These are phyloP conservation scores for Gossypium mustelinum DNA, from an alignment of 345 rosid species.

Conservation along the genomic window DNA sequence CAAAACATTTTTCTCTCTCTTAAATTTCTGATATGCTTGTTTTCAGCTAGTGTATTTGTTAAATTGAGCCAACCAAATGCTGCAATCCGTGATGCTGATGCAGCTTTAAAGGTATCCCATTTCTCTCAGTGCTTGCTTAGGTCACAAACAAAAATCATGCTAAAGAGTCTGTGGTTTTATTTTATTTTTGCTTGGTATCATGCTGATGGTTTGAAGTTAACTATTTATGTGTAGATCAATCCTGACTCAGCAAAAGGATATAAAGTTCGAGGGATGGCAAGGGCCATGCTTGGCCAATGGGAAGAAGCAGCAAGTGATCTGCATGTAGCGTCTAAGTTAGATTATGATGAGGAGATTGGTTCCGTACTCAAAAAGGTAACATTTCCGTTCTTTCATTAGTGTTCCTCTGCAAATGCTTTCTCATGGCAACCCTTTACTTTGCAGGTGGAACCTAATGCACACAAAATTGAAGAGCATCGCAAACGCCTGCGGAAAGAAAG, in stretches of 20 bases:
- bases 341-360: constrained; percentile 78
- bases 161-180: neutral
- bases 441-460: constrained; percentile 82
- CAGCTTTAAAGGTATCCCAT: constrained; percentile 59
- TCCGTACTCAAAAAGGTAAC: constrained; percentile 63
- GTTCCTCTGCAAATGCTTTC: neutral
- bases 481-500: constrained; percentile 60
- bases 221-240: constrained; percentile 49
- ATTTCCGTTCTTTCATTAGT: neutral
- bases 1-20: neutral
- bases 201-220: neutral
- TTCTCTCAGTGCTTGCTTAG: constrained; percentile 5
- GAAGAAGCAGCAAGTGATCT: constrained; percentile 77
- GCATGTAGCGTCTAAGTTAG: constrained; percentile 74
- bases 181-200: neutral
- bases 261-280: constrained; percentile 81
- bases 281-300: constrained; percentile 72
- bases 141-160: neutral
- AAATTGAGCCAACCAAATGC: constrained; percentile 75
- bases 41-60: constrained; percentile 57
- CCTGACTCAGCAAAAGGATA: constrained; percentile 87
- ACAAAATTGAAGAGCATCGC: constrained; percentile 66
- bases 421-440: neutral
- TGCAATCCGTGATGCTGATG: constrained; percentile 65
- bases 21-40: constrained; percentile 19